Evolutionary conservation across 176 grass and related monocot genomes (phyloP), one percentile per base, ranked within the genome.

Genomic region (Eleusine coracana): DNA sequence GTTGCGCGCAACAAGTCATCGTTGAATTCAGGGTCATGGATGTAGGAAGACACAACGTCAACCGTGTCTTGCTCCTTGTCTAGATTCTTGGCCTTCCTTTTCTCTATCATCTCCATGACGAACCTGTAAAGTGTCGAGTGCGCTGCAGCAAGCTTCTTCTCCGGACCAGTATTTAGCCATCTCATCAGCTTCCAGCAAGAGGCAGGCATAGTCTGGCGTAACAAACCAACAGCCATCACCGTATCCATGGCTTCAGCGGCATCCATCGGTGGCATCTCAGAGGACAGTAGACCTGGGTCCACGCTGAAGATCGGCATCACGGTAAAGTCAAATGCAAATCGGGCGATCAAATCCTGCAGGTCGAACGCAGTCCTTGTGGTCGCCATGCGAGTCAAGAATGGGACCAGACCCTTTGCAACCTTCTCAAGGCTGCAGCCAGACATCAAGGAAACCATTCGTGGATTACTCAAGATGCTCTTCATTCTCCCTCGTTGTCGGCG

Each of bases 101-200:
- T 39, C 12, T 39, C 34, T 13, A 79, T 44, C 31, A 31, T 65
- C 77, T 84, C 52, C 7, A 54, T 6, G 21, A 88, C 37, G 74
- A 84, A 84, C 5, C 17, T 10, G 3, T 74, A 50, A 0, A 88
- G 66, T 42, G 25, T 73, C 3, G 59, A 10, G 10, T 64, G 45
- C 0, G 52, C 86, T 56, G 3, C 7, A 0, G 38, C 68, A 1
- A 87, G 8, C 8, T 70, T 86, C 70, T 75, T 83, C 81, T 90
- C 84, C 6, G 34, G n/a, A 0, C 88, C 74, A 9, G 84, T 11
- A 0, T 44, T 38, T 0, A 88, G 31, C 23, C 67, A 3, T 9
- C 66, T 85, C 59, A 78, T 78, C 50, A 48, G 3, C 73, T 92
- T 92, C 90, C 90, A 88, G 59, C 20, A 75, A 3, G 60, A 40